These are phyloP conservation scores for Lojkania enalia DNA, from an alignment of 2,329 filamentous ascomycete genomes.

Conservation along the genomic window DNA sequence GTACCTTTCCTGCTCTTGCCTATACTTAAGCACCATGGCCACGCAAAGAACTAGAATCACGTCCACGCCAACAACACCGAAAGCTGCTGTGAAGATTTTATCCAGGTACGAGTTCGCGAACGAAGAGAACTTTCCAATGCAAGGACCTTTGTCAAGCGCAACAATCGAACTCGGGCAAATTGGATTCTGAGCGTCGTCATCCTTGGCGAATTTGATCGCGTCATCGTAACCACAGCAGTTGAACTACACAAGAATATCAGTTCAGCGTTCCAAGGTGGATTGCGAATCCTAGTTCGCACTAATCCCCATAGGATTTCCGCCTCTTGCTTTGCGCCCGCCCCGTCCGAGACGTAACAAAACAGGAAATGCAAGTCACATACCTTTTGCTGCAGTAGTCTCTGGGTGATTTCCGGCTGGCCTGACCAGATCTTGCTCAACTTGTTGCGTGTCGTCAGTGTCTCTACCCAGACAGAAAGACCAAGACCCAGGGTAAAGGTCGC, in stretches of 20 bases:
- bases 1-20: slow-evolving; percentile 78
- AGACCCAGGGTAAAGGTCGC: slow-evolving; percentile 66
- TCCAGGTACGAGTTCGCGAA: slow-evolving; percentile 75
- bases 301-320: slow-evolving; percentile 5
- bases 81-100: slow-evolving; percentile 75
- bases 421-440: slow-evolving; percentile 66
- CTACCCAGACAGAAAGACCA: slow-evolving; percentile 64
- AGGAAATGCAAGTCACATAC: slow-evolving; percentile 52
- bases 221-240: slow-evolving; percentile 80
- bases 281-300: too few relatives aligned
- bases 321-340: slow-evolving; percentile 10
- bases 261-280: too few relatives aligned
- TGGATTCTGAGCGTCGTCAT: slow-evolving; percentile 59
- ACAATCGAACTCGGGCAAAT: slow-evolving; percentile 71
- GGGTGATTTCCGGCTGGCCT: slow-evolving; percentile 58
- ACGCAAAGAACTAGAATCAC: slow-evolving; percentile 69
- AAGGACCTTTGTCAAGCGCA: slow-evolving; percentile 71
- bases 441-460: slow-evolving; percentile 69
- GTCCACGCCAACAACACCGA: slow-evolving; percentile 75
- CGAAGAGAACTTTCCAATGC: slow-evolving; percentile 66
- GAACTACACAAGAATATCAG: too few relatives aligned
- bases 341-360: not conserved
- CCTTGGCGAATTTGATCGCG: slow-evolving; percentile 69
- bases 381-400: slow-evolving; percentile 70
- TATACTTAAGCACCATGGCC: slow-evolving; percentile 77